A percentile compares a stretch with the other conserved stretches of the same genome.
Evolutionary conservation across 2,329 filamentous ascomycete species (phyloP).

Genomic region (Penicillium decumbens): DNA sequence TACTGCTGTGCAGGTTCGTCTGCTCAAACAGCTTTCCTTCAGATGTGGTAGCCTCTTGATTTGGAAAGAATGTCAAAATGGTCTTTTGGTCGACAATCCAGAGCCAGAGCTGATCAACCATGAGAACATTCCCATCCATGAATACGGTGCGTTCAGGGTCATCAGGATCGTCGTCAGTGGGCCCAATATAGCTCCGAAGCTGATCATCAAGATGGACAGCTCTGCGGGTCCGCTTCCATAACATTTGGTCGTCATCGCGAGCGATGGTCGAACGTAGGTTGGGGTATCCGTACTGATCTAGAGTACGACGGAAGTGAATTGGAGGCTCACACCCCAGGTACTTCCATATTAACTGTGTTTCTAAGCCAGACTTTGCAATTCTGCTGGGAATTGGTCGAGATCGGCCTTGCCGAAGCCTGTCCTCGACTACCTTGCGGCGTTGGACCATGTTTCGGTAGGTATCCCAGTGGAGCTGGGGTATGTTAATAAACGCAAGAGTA

Average conservation of each 20-base stretch:
- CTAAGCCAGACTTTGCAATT: slow-evolving; percentile 52
- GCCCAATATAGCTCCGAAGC: slow-evolving; percentile 41
- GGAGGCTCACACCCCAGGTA: slow-evolving; percentile 59
- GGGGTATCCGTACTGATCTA: slow-evolving; percentile 62
- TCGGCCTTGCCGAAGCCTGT: slow-evolving; percentile 52
- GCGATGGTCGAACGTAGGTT: slow-evolving; percentile 57
- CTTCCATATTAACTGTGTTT: slow-evolving; percentile 60
- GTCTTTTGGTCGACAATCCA: slow-evolving; percentile 39
- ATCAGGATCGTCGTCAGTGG: slow-evolving; percentile 13
- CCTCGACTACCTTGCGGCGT: slow-evolving; percentile 53
- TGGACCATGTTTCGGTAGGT: slow-evolving; percentile 56
- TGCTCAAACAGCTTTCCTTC: slow-evolving; percentile 40
- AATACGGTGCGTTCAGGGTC: slow-evolving; percentile 17
- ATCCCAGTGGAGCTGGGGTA: slow-evolving; percentile 56
- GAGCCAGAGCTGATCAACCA: slow-evolving; percentile 64
- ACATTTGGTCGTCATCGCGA: slow-evolving; percentile 62
- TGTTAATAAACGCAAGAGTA: background rate
- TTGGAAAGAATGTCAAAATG: slow-evolving; percentile 33
- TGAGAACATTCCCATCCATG: slow-evolving; percentile 50
- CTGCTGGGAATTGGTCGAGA: slow-evolving; percentile 53
- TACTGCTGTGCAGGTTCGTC: slow-evolving; percentile 58
- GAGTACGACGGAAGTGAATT: slow-evolving; percentile 57
- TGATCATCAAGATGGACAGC: slow-evolving; percentile 40
- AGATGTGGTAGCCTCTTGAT: slow-evolving; percentile 32
- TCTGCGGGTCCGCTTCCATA: slow-evolving; percentile 60